Evolutionary conservation across 768 basidiomycete genomes (phyloP).

Genomic region (Tricholomella constricta): DNA sequence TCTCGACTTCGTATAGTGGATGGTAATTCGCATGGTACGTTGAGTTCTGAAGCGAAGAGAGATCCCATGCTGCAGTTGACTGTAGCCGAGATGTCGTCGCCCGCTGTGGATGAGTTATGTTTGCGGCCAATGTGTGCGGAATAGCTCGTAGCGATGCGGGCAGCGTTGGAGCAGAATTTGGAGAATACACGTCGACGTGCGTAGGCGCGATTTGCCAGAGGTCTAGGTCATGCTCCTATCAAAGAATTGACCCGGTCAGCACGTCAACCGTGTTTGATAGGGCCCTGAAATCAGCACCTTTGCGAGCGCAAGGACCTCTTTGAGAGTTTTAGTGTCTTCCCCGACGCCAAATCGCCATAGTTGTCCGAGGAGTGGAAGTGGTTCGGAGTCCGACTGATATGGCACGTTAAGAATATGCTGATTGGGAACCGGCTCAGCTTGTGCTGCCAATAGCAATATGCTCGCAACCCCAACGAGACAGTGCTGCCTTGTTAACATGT

Average conservation of each 20-base stretch:
- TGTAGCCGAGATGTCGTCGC: conserved; percentile 1
- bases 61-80: conserved; percentile 40
- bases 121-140: conserved; percentile 9
- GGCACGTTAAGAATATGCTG: conserved; percentile 13
- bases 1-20: conserved; percentile 51
- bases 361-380: conserved; percentile 12
- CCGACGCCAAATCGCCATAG: conserved; percentile 21
- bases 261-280: neutral
- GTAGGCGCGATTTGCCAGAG: conserved; percentile 51
- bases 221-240: conserved; percentile 47
- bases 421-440: conserved; percentile 11
- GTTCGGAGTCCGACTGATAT: conserved; percentile 2
- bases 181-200: conserved; percentile 50
- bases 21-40: conserved; percentile 54
- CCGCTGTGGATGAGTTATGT: conserved; percentile 17
- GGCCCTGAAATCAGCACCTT: conserved; percentile 7
- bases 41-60: conserved; percentile 35
- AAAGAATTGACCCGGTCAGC: conserved; percentile 1
- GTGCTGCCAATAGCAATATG: conserved; percentile 17
- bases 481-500: conserved; percentile 3
- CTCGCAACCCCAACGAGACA: conserved; percentile 13
- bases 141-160: conserved; percentile 17
- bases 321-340: conserved; percentile 1
- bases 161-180: conserved; percentile 2
- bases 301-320: conserved; percentile 12